Base-by-base conservation (phyloP, 306 rosid genomes). In the Cercis canadensis region DNA sequence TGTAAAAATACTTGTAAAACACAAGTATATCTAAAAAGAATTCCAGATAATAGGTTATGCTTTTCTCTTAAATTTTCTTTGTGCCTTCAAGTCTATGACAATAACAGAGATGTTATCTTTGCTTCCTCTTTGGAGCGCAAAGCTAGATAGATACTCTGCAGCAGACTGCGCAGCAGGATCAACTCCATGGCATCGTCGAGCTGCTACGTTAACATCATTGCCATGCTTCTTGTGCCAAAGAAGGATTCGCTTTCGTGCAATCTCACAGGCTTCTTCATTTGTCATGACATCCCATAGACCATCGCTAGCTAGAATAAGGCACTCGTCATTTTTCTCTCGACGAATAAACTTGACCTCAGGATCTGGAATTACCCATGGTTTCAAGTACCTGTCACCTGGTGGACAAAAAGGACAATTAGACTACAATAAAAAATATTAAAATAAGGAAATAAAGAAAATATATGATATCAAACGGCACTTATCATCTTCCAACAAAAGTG, bases 231-330 rank as follows among this genome's bases (percentile, higher is more conserved):
- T 88, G 73, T 91, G 96, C 97, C 97, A 91, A 55, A 85, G 60
- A 56, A 91, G 96, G 78, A 91, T 87, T 57, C 96, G 47, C 78
- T 70, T 88, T 73, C 89, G 81, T 2, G 97, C 97, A 65, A 84
- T 54, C 14, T 88, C 91, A 16, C 96, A 91, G n/a, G 85, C 97
- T 75, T 87, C 97, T 75, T 91, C 90, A 50, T 88, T 87, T 47
- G 90, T 88, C 65, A 91, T 74, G 13, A 88, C 92, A 82, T 91
- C 97, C 97, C 97, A 91, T 51, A 91, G 72, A 14, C 97, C 97
- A 19, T 88, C 97, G 4, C 89, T 88, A 57, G 96, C 97, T 65
- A 91, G 66, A 73, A 88, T 74, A 39, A 91, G 92, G 77, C 90
- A 88, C 70, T 91, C 91, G 0, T 91, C 97, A 11, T 79, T 85